These are phyloP conservation scores for Vanrija sp. DNA, from an alignment of 1,284 basidiomycete species.

Conservation along the genomic window DNA sequence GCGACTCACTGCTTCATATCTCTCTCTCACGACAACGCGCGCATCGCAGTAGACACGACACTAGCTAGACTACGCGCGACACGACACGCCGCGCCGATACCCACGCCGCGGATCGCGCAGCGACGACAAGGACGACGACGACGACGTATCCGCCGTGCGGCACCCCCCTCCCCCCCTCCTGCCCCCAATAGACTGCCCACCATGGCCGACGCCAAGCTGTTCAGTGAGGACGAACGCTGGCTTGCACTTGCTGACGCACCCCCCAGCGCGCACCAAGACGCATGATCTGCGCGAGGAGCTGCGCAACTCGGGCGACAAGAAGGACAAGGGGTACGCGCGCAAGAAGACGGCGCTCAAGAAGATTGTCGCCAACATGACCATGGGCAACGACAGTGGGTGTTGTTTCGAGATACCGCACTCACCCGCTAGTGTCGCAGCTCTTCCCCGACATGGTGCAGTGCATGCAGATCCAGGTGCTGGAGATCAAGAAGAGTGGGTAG, in stretches of 20 bases:
- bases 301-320: constrained; percentile 73
- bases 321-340: constrained; percentile 90
- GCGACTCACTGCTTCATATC: no score
- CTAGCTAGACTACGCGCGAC: no score
- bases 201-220: constrained; percentile 51
- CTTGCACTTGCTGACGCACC: not conserved
- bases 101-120: no score
- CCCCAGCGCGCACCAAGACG: constrained; percentile 72
- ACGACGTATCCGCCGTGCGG: not conserved
- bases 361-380: constrained; percentile 94
- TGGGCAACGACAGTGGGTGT: constrained; percentile 92
- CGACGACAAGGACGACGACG: not conserved
- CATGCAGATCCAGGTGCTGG: constrained; percentile 70
- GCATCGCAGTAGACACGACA: no score
- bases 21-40: no score
- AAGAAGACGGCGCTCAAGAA: constrained; percentile 90
- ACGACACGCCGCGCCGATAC: no score
- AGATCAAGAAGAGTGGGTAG: constrained; percentile 94
- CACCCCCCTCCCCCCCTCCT: not conserved
- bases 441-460: constrained; percentile 98
- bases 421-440: constrained; percentile 77
- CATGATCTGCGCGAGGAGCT: constrained; percentile 75
- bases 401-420: not conserved
- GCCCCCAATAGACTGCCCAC: not conserved
- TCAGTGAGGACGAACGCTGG: constrained; percentile 47